Evolutionary conservation across 768 basidiomycete genomes (phyloP).

Genomic region (Hysterangium stoloniferum): DNA sequence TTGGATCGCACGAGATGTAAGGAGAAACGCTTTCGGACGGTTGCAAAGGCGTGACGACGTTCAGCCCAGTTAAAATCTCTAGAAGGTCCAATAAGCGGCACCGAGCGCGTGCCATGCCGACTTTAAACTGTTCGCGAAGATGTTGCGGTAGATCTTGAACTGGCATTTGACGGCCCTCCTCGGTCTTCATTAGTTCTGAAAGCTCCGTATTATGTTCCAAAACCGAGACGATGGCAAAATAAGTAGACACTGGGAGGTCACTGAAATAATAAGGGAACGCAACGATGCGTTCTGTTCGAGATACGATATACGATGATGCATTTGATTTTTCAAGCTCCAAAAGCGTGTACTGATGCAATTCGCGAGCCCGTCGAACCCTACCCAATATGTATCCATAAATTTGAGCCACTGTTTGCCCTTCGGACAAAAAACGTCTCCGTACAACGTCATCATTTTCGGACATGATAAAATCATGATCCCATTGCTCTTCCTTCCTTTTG

Average conservation of each 20-base stretch:
- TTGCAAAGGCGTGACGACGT: constrained; percentile 52
- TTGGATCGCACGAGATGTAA: constrained; percentile 37
- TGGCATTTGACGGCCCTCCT: constrained; percentile 38
- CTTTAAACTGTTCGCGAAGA: constrained; percentile 45
- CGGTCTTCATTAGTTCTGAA: constrained; percentile 38
- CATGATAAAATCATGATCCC: constrained; percentile 43
- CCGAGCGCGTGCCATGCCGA: constrained; percentile 51
- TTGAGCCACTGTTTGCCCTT: constrained; percentile 64
- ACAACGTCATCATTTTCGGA: constrained; percentile 44
- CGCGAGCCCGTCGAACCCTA: constrained; percentile 53
- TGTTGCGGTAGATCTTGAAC: constrained; percentile 46
- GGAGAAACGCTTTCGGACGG: constrained; percentile 35
- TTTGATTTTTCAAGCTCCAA: constrained; percentile 35
- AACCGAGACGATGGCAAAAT: constrained; percentile 55
- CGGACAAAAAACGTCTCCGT: constrained; percentile 56
- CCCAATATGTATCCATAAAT: constrained; percentile 69
- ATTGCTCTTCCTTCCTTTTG: constrained; percentile 34
- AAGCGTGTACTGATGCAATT: constrained; percentile 52
- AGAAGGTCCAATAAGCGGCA: constrained; percentile 56
- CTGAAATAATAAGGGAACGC: constrained; percentile 51
- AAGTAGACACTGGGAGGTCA: constrained; percentile 58
- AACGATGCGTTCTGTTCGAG: constrained; percentile 47
- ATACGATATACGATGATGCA: constrained; percentile 40
- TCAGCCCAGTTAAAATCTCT: constrained; percentile 47
- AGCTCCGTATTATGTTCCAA: constrained; percentile 52